These are phyloP conservation scores for Xylariaceae sp. DNA, from an alignment of 2,329 filamentous ascomycete genomes.

Conservation along the genomic window DNA sequence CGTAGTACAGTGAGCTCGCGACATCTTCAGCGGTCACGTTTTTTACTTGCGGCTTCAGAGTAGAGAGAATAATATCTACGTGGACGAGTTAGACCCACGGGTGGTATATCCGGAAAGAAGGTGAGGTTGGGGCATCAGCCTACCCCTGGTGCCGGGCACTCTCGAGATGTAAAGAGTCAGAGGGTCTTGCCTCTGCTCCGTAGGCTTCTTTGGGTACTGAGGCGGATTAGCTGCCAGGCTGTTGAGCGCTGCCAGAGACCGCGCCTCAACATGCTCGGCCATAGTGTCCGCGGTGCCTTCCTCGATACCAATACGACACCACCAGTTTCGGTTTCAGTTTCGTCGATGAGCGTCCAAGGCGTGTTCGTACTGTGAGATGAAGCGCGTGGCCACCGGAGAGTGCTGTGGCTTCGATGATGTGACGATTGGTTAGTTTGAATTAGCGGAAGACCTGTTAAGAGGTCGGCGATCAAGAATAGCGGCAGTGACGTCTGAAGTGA, in stretches of 20 bases:
- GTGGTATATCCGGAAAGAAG: slow-evolving; percentile 1
- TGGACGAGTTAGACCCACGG: slow-evolving; percentile 3
- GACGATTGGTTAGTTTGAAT: no score
- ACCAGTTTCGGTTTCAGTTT: no score
- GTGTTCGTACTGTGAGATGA: no score
- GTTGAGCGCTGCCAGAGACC: slow-evolving; percentile 76
- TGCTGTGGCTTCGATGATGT: no score
- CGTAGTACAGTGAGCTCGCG: slow-evolving; percentile 81
- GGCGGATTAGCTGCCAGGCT: slow-evolving; percentile 81
- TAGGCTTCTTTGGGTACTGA: slow-evolving; percentile 74
- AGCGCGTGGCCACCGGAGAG: no score
- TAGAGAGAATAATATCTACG: slow-evolving; percentile 84
- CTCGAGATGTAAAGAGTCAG: slow-evolving; percentile 87
- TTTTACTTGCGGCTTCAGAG: slow-evolving; percentile 82
- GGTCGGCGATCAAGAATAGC: no score
- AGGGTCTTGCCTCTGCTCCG: slow-evolving; percentile 63
- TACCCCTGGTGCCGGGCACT: slow-evolving; percentile 87
- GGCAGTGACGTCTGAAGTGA: no score
- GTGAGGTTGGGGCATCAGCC: slow-evolving; percentile 14
- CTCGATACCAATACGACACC: no score
- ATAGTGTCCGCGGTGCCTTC: slow-evolving; percentile 13
- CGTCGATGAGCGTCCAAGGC: no score
- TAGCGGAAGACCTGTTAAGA: no score
- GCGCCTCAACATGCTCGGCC: slow-evolving; percentile 63
- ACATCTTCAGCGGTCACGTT: slow-evolving; percentile 87